Evolutionary conservation across 768 basidiomycete genomes (phyloP), one percentile per base, ranked within the genome.

Genomic region (Hericium coralloides): DNA sequence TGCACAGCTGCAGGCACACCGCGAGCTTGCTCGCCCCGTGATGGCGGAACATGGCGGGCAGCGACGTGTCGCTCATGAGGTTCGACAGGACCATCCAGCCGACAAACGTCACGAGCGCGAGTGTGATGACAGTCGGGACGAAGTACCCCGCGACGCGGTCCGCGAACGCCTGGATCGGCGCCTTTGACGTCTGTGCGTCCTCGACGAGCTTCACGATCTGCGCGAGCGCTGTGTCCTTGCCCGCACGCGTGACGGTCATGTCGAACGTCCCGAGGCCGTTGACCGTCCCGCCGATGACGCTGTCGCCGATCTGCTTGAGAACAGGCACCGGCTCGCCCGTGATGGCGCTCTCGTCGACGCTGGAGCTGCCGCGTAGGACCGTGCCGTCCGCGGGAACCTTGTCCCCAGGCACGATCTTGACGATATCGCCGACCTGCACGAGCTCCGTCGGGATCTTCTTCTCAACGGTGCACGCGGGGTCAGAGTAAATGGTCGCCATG

Each of bases 221-320:
- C 3, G 94, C 82, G 10, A 99, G 79, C 0, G 97, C 94, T 0
- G 97, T 98, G 67, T 99, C 94, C 65, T 92, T 89, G 39, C 97
- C 97, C 4, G 97, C 94, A 12, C 94, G 88, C 1, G 90, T 94
- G 64, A 99, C 93, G 36, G 86, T 71, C 87, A 99, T 94, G 68
- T 98, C 92, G 70, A 98, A 91, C 1, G 94, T 92, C n/a, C 97
- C 97, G 9, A 95, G 77, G 4, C 94, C 92, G 64, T 99, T 99
- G 68, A 99, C 84, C 0, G 97, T 98, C 0, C 97, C 97, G 6
- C 97, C 97, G 60, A 98, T 98, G 48, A 98, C 93, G 41, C 72
- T 67, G 65, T 95, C 91, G 4, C 93, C 93, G 7, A 79, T 67
- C 59, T 86, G 83, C 71, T 99, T 99, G 53, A 87, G 73, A 9